phyloP scores from a whole-genome alignment of 2,329 filamentous ascomycete species.

The Phialophora expanda region DNA sequence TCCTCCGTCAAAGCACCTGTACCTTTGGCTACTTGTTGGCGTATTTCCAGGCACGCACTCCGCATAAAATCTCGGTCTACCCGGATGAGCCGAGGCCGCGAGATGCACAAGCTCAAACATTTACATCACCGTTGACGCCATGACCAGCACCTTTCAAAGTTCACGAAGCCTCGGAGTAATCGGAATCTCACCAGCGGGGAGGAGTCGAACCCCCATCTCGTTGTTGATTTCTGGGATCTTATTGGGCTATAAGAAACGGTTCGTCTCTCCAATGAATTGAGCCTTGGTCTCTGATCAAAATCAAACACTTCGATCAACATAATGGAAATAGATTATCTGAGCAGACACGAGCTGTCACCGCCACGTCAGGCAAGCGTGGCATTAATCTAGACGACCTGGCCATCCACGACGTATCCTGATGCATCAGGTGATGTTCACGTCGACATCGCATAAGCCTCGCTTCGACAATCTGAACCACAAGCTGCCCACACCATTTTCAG shows the following conservation, averaged over 20 bases:
- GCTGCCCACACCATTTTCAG: neutral
- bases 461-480: conserved; percentile 1
- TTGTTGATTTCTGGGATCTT: neutral
- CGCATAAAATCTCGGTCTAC: neutral
- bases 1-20: neutral
- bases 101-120: neutral
- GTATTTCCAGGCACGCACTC: neutral
- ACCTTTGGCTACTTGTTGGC: neutral
- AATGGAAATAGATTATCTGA: conserved; percentile 5
- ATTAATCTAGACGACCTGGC: neutral
- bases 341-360: conserved; percentile 2
- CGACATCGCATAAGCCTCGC: conserved; percentile 4
- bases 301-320: neutral
- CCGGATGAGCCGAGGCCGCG: too few relatives aligned
- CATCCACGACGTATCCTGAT: neutral
- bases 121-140: neutral
- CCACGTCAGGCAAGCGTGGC: neutral
- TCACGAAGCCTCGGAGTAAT: neutral
- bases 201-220: neutral
- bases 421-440: conserved; percentile 7
- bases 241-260: neutral
- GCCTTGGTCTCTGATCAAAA: neutral
- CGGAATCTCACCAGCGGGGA: neutral
- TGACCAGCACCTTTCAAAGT: neutral
- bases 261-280: neutral